Evolutionary conservation across 441 rosid genomes (phyloP).

Genomic region (Pelargonium cotyledonis): DNA sequence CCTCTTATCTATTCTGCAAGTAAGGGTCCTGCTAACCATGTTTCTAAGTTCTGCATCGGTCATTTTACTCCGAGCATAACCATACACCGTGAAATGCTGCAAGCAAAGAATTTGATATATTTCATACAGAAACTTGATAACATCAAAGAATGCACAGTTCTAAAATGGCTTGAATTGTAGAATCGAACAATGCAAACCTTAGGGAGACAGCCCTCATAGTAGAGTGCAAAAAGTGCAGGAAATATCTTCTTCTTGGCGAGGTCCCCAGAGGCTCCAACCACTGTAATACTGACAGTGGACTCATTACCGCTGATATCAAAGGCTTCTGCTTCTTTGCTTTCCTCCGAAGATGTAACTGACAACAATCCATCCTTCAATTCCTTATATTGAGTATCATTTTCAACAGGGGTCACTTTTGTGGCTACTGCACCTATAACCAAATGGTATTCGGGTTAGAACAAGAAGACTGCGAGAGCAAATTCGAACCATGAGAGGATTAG

Average conservation of each 20-base stretch:
- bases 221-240: constrained; percentile 93
- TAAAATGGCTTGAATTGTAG: neutral
- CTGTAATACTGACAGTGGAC: constrained; percentile 73
- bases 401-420: constrained; percentile 31
- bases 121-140: constrained; percentile 8
- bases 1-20: constrained; percentile 95
- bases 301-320: constrained; percentile 32
- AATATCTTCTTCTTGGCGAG: constrained; percentile 93
- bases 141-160: constrained; percentile 6
- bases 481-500: neutral
- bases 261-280: constrained; percentile 97
- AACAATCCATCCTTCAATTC: constrained; percentile 42
- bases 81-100: constrained; percentile 83
- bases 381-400: constrained; percentile 33
- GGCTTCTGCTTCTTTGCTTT: constrained; percentile 28
- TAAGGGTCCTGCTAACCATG: constrained; percentile 84
- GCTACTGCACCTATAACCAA: constrained; percentile 53
- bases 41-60: constrained; percentile 76
- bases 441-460: constrained; percentile 1
- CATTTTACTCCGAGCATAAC: constrained; percentile 94
- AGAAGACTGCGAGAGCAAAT: neutral
- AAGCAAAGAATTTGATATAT: constrained; percentile 18
- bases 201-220: constrained; percentile 89
- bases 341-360: constrained; percentile 36
- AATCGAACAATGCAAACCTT: constrained; percentile 37